These are phyloP conservation scores for Aspergillus caelatus DNA, from an alignment of 2,329 filamentous ascomycete genomes.

Conservation along the genomic window DNA sequence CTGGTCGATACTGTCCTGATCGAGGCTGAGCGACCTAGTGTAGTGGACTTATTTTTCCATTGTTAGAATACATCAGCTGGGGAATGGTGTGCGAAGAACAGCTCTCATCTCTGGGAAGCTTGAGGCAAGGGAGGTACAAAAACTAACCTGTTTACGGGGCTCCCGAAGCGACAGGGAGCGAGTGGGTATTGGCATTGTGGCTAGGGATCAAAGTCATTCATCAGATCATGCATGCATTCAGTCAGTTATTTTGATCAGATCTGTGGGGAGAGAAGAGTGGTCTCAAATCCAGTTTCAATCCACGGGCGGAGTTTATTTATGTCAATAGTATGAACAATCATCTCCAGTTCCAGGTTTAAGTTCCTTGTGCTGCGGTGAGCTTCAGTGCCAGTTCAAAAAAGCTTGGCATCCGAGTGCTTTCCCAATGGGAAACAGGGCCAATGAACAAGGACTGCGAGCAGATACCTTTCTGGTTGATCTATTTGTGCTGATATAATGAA, in stretches of 20 bases:
- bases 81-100: neutral
- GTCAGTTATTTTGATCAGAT: neutral
- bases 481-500: too few species aligned
- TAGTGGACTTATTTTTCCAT: conserved; percentile 22
- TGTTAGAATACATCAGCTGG: neutral
- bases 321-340: neutral
- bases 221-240: neutral
- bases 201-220: neutral
- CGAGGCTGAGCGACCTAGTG: conserved; percentile 25
- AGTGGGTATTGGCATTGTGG: conserved; percentile 44
- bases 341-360: neutral
- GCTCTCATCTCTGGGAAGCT: neutral
- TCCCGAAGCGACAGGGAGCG: conserved; percentile 40
- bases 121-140: conserved; percentile 16
- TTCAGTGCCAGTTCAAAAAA: neutral
- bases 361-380: neutral
- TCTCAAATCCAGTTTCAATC: neutral
- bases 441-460: too few species aligned
- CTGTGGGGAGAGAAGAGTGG: neutral
- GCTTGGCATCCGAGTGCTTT: neutral
- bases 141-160: conserved; percentile 36
- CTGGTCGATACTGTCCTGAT: conserved; percentile 18
- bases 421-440: neutral
- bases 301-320: neutral
- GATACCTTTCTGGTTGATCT: too few species aligned